phyloP scores from a whole-genome alignment of 2,329 filamentous ascomycete species.

The Cercospora sp. region DNA sequence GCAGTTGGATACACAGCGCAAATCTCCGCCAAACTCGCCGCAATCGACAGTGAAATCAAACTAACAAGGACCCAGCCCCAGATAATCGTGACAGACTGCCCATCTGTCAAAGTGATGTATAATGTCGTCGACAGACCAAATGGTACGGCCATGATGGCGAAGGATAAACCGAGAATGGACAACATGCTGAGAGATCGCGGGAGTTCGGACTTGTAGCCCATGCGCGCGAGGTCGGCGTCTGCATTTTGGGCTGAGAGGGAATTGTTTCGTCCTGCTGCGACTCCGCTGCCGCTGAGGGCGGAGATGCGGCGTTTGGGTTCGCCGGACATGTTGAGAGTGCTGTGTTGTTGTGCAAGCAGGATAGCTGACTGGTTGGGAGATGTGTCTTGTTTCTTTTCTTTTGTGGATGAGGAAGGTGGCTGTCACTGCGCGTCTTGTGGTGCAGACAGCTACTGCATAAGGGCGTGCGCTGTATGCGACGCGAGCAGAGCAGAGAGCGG shows the following conservation, averaged over 20 bases:
- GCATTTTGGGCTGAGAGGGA: conserved; percentile 47
- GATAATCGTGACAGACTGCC: conserved; percentile 67
- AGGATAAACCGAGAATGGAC: conserved; percentile 68
- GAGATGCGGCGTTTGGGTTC: conserved; percentile 23
- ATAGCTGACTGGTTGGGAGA: neutral
- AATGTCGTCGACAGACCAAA: conserved; percentile 69
- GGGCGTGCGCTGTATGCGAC: neutral
- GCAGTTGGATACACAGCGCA: conserved; percentile 69
- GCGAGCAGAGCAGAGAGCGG: neutral
- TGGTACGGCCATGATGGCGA: conserved; percentile 73
- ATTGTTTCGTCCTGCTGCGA: conserved; percentile 6
- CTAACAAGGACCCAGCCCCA: conserved; percentile 70
- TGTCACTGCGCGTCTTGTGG: neutral
- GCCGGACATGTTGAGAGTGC: conserved; percentile 13
- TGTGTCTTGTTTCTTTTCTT: neutral
- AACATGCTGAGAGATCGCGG: conserved; percentile 69
- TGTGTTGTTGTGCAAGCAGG: neutral
- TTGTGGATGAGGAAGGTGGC: neutral
- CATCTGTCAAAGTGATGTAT: conserved; percentile 67
- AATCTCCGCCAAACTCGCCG: conserved; percentile 68
- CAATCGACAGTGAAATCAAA: conserved; percentile 63
- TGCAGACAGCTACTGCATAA: neutral
- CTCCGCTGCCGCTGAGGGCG: neutral
- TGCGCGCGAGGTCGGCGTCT: conserved; percentile 62
- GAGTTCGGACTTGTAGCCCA: conserved; percentile 69